These are phyloP conservation scores for Tilletia setariae DNA, from an alignment of 1,284 basidiomycete genomes.

Conservation along the genomic window DNA sequence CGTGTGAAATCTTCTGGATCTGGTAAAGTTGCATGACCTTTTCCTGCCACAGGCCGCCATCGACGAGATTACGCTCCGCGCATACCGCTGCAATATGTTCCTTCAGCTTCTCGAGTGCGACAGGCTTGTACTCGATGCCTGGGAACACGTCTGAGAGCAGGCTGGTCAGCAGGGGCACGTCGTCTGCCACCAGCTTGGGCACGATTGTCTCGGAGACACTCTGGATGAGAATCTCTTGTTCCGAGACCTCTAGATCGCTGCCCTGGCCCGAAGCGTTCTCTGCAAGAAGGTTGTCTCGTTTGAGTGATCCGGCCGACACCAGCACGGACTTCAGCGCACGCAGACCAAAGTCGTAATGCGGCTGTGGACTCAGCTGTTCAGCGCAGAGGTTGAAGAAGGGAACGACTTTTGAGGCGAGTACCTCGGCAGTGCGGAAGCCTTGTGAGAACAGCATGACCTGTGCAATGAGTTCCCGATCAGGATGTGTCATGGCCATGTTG, in stretches of 20 bases:
- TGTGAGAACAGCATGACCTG: constrained; percentile 99
- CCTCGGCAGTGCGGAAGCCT: constrained; percentile 95
- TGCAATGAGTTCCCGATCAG: constrained; percentile 95
- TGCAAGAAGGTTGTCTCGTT: constrained; percentile 65
- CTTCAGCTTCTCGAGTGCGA: constrained; percentile 79
- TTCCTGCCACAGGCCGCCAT: constrained; percentile 75
- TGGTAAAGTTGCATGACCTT: constrained; percentile 98
- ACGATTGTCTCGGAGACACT: constrained; percentile 99
- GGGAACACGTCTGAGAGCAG: constrained; percentile 97
- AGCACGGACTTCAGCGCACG: constrained; percentile 96
- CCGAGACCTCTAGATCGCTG: constrained; percentile 61
- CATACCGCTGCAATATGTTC: constrained; percentile 84
- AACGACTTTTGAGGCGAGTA: constrained; percentile 92
- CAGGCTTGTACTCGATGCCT: constrained; percentile 82
- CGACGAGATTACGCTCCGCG: constrained; percentile 74
- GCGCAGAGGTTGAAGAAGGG: constrained; percentile 98
- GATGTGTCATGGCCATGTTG: constrained; percentile 98
- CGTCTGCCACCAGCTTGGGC: constrained; percentile 94
- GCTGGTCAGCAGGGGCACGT: constrained; percentile 89
- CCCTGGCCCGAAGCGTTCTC: constrained; percentile 6
- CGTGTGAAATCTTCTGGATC: constrained; percentile 99
- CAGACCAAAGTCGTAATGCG: constrained; percentile 98
- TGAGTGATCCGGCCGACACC: constrained; percentile 93
- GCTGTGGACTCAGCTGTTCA: constrained; percentile 92
- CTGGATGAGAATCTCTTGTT: constrained; percentile 96